These are phyloP conservation scores for Penicillium fimorum DNA, from an alignment of 495 filamentous ascomycete genomes.

Conservation along the genomic window DNA sequence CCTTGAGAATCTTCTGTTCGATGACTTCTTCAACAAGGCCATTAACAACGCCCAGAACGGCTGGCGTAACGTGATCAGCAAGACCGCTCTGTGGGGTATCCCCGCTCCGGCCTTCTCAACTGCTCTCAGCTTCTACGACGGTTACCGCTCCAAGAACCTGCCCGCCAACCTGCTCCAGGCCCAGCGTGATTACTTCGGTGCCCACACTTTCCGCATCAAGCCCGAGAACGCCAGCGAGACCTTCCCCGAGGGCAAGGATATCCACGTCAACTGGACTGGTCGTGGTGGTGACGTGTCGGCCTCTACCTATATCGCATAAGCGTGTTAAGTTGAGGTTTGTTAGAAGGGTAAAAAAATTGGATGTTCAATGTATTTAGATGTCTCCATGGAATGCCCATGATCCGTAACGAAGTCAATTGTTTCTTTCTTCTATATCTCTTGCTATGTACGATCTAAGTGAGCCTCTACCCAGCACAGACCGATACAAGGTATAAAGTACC, in stretches of 20 bases:
- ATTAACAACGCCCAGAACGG: constrained; percentile 94
- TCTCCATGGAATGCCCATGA: constrained; percentile 24
- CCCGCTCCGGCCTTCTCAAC: constrained; percentile 95
- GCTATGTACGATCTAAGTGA: neutral
- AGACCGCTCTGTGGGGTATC: constrained; percentile 89
- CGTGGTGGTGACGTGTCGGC: constrained; percentile 95
- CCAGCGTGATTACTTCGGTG: constrained; percentile 98
- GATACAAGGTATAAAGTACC: neutral
- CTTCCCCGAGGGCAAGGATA: constrained; percentile 83
- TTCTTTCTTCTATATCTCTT: constrained; percentile 5
- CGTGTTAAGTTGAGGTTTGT: constrained; percentile 7
- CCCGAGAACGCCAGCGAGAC: constrained; percentile 79
- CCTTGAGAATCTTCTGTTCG: constrained; percentile 96
- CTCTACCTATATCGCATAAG: constrained; percentile 94
- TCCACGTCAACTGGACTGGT: constrained; percentile 99
- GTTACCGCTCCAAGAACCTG: constrained; percentile 90
- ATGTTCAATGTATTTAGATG: constrained; percentile 36
- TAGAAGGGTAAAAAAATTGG: constrained; percentile 29
- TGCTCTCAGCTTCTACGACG: constrained; percentile 96
- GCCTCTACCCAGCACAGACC: neutral
- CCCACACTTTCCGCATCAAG: constrained; percentile 98
- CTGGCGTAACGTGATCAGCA: constrained; percentile 92
- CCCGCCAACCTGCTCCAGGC: constrained; percentile 98
- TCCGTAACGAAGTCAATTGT: constrained; percentile 28
- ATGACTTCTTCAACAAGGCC: constrained; percentile 98